Percentiles rank a stretch among this genome's conserved stretches.
Evolutionary conservation across 345 rosid species (phyloP).

Genomic region (Bruguiera gymnorhiza): DNA sequence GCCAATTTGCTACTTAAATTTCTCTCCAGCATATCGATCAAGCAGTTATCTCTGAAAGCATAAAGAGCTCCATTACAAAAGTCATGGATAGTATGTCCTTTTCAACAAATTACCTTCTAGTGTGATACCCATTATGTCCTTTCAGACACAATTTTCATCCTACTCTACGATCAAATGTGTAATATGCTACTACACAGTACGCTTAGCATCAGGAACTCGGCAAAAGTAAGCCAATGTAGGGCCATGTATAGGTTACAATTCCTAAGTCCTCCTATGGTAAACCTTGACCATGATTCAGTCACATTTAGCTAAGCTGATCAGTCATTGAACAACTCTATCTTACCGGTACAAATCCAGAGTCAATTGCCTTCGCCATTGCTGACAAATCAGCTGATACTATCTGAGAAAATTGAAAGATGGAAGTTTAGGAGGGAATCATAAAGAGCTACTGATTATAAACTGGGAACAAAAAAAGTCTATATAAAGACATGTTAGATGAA

Average conservation of each 20-base stretch:
- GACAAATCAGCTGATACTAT: constrained; percentile 63
- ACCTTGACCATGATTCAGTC: too few species aligned
- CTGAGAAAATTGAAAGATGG: constrained; percentile 33
- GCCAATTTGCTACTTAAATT: neutral
- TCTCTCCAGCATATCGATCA: neutral
- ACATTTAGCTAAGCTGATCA: too few species aligned
- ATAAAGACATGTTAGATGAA: constrained; percentile 1
- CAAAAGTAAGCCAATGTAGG: neutral
- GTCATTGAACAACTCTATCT: constrained; percentile 23
- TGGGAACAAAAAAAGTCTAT: too few species aligned
- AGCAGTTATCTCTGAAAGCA: too few species aligned
- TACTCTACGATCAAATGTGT: too few species aligned
- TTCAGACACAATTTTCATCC: too few species aligned
- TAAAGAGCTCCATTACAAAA: too few species aligned
- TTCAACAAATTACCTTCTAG: too few species aligned
- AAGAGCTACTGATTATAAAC: too few species aligned
- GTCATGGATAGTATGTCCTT: too few species aligned
- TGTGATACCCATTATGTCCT: too few species aligned
- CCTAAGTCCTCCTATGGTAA: neutral
- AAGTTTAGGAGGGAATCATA: constrained; percentile 22
- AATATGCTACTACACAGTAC: neutral
- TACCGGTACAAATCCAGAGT: constrained; percentile 89
- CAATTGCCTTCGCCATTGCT: constrained; percentile 53
- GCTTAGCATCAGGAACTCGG: neutral
- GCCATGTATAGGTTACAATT: neutral